Conservation (phyloP, 2,329 filamentous ascomycete species). For the Didymella segeticola region DNA sequence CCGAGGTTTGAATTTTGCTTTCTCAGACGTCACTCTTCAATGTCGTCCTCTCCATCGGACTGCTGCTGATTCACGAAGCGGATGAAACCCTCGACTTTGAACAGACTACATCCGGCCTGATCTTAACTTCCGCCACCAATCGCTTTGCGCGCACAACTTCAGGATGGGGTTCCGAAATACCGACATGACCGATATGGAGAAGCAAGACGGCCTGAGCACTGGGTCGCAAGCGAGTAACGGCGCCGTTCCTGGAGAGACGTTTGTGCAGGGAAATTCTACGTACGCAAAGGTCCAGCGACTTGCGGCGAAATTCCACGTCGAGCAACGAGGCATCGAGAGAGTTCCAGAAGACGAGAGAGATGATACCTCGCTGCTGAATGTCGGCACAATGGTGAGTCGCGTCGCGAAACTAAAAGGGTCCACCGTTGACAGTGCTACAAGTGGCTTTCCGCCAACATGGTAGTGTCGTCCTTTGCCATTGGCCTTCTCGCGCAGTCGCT, state of each 20-base stretch:
- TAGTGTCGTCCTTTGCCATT: constrained; percentile 77
- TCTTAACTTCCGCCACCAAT: not conserved
- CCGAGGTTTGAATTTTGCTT: not conserved
- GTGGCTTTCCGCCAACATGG: constrained; percentile 82
- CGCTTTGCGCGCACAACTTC: not conserved
- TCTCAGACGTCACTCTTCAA: not conserved
- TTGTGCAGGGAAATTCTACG: constrained; percentile 61
- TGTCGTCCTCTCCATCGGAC: not conserved
- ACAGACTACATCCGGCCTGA: not conserved
- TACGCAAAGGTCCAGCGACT: constrained; percentile 68
- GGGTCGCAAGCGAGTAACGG: constrained; percentile 44
- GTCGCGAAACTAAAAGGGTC: not conserved
- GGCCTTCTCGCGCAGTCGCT: constrained; percentile 73
- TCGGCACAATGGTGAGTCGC: constrained; percentile 71
- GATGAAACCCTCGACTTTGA: not conserved
- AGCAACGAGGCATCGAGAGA: constrained; percentile 77
- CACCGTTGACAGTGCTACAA: constrained; percentile 37
- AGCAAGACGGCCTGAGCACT: constrained; percentile 25
- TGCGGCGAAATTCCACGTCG: constrained; percentile 70
- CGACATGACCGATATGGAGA: constrained; percentile 31
- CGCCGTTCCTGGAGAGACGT: constrained; percentile 65
- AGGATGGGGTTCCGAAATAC: constrained; percentile 3
- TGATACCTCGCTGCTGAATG: constrained; percentile 68
- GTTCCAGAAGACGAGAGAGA: constrained; percentile 74
- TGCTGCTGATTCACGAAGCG: not conserved